phyloP scores from a whole-genome alignment of 257 asterid genomes.

The Jacaranda mimosifolia region DNA sequence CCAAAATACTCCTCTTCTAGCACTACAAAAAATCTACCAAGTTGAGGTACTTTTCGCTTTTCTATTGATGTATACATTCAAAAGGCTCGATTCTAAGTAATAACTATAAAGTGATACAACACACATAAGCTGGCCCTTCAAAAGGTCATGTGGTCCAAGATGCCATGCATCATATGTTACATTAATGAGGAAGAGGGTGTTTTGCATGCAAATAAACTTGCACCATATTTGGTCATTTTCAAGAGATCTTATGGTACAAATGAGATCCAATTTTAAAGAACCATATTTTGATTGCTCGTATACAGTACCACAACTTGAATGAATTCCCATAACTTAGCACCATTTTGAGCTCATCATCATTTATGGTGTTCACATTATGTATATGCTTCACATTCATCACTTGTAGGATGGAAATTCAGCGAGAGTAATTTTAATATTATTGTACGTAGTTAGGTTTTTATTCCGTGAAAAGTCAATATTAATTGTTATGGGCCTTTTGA shows the following conservation, averaged over 20 bases:
- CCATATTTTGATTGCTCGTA: neutral
- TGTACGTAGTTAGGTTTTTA: neutral
- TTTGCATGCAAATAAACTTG: conserved; percentile 2
- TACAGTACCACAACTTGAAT: neutral
- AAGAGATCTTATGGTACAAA: conserved; percentile 34
- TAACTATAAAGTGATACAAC: neutral
- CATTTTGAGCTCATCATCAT: conserved; percentile 3
- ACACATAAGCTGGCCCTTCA: neutral
- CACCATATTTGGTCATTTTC: conserved; percentile 33
- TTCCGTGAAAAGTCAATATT: too few relatives aligned
- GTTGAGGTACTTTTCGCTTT: too few relatives aligned
- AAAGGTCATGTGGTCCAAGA: conserved; percentile 24
- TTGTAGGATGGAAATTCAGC: neutral
- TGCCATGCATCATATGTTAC: neutral
- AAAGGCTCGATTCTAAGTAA: neutral
- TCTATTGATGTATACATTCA: neutral
- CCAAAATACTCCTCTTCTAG: too few relatives aligned
- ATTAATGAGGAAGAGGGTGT: neutral
- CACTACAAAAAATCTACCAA: too few relatives aligned
- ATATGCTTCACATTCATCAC: too few relatives aligned
- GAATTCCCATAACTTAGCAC: conserved; percentile 13
- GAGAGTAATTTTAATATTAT: neutral
- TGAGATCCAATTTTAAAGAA: conserved; percentile 18
- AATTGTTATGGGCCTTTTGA: neutral
- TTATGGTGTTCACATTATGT: neutral